Evolutionary conservation across 768 basidiomycete genomes (phyloP).

Genomic region (Lactarius tabidus): DNA sequence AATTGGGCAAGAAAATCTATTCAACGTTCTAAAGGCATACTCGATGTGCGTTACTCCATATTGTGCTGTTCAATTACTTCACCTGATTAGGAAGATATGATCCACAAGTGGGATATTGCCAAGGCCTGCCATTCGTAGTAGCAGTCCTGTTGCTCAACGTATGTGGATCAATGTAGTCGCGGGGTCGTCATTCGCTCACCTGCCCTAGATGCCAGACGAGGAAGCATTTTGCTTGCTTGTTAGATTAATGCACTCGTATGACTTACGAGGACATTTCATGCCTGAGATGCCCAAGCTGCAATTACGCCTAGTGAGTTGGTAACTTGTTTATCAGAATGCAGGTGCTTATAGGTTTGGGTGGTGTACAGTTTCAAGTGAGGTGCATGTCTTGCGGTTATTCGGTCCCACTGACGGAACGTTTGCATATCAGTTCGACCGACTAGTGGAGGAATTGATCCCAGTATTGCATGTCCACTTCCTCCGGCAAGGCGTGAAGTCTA

Average conservation of each 20-base stretch:
- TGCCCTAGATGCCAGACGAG: constrained; percentile 92
- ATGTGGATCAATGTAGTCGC: constrained; percentile 28
- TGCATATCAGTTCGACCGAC: constrained; percentile 74
- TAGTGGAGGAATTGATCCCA: constrained; percentile 89
- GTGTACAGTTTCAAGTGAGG: constrained; percentile 53
- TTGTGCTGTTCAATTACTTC: constrained; percentile 8
- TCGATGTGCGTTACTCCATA: constrained; percentile 57
- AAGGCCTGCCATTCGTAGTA: constrained; percentile 94
- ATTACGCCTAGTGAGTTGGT: constrained; percentile 66
- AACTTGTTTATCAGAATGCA: neutral
- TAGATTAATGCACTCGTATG: constrained; percentile 93
- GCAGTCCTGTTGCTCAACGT: constrained; percentile 92
- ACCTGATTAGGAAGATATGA: constrained; percentile 56
- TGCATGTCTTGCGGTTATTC: neutral
- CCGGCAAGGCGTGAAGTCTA: constrained; percentile 91
- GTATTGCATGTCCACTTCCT: constrained; percentile 91
- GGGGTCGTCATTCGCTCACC: neutral
- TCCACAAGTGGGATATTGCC: constrained; percentile 94
- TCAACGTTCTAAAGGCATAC: constrained; percentile 97
- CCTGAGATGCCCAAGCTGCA: constrained; percentile 99
- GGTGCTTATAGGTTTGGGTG: neutral
- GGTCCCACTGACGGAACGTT: constrained; percentile 6
- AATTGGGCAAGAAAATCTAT: constrained; percentile 94
- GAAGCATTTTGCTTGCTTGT: constrained; percentile 96
- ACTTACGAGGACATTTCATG: constrained; percentile 93